Conservation (phyloP, 257 asterid genomes). For the Fraxinus americana region DNA sequence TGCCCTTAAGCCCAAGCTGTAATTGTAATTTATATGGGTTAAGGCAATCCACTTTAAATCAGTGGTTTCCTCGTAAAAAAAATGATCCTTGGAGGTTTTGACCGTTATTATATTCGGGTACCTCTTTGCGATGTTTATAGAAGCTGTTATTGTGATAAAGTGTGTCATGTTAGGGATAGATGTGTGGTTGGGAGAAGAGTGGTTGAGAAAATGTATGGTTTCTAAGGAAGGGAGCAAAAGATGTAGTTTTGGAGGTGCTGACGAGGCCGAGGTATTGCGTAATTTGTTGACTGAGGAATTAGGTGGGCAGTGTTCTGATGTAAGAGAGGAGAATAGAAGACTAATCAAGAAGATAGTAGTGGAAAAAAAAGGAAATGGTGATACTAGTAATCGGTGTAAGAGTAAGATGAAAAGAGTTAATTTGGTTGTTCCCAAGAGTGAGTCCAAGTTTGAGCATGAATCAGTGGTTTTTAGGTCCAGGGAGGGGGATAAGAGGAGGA, state of each 20-base stretch:
- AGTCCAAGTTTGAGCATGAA: slow-evolving; percentile 33
- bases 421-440: slow-evolving; percentile 38
- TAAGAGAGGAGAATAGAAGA: slow-evolving; percentile 42
- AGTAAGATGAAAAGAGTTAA: slow-evolving; percentile 48
- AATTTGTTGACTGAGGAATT: slow-evolving; percentile 67
- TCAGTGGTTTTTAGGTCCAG: slow-evolving; percentile 27
- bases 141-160: slow-evolving; percentile 40
- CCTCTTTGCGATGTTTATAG: slow-evolving; percentile 40
- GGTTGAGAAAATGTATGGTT: slow-evolving; percentile 48
- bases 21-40: slow-evolving; percentile 48
- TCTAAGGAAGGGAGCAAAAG: slow-evolving; percentile 53
- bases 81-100: slow-evolving; percentile 50
- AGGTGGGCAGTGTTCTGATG: slow-evolving; percentile 49
- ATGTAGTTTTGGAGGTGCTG: slow-evolving; percentile 32
- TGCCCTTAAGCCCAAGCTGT: slow-evolving; percentile 38
- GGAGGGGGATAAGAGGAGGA: slow-evolving; percentile 40
- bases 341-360: slow-evolving; percentile 39
- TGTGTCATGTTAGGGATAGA: slow-evolving; percentile 35
- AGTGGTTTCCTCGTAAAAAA: slow-evolving; percentile 53
- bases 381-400: slow-evolving; percentile 27
- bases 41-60: slow-evolving; percentile 79
- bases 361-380: slow-evolving; percentile 41
- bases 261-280: slow-evolving; percentile 82
- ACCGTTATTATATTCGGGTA: slow-evolving; percentile 44
- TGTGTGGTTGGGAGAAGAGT: slow-evolving; percentile 43